Base-by-base conservation (phyloP, 2,329 filamentous ascomycete genomes). In the Pleurostoma richardsiae region DNA sequence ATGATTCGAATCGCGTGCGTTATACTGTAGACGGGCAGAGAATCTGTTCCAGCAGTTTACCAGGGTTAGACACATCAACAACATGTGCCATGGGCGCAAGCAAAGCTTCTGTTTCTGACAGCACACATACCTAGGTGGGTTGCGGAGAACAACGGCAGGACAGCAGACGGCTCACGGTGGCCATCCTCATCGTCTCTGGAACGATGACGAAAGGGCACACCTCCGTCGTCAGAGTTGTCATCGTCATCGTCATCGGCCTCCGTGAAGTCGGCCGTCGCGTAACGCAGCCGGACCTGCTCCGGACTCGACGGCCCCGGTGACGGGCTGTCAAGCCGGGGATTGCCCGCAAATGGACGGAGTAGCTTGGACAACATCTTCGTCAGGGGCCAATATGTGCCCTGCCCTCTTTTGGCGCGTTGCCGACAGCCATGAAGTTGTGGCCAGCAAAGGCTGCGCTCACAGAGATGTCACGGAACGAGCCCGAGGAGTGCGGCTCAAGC, bases 1-100 rank as follows among this genome's bases (percentile, higher is more conserved):
- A 96, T 78, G 45, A 90, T 83, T 54, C 92, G 87, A 52, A 96
- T 91, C 30, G 88, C 83, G 67, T 96, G 92, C 29, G 91, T 95
- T 55, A 95, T 83, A 65, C 84, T 87, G 72, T 96, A 96, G 48
- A 96, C 83, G 26, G 92, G 91, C 5, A 96, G 77, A 7, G 86
- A 79, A 69, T 96, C 91, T 92, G 59, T 30, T 42, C 39, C 8
- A 40, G 19, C 26, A 29, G 53, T 66, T 53, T 67, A 57, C 49
- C 48, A 45, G 36, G 40, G 33, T 36, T 41, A 6, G 40, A 8
- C 38, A 42, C 11, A 50, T 5, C 46, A 29, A 26, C 42, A 39
- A 43, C 44, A 44, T 42, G 11, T 30, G 30, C 26, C 11, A n/a
- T 4, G 19, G 19, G 19, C 19, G 19, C 19, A 19, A 19, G 19